phyloP scores from a whole-genome alignment of 1,284 basidiomycete genomes.

The Apiotrichum gracile region DNA sequence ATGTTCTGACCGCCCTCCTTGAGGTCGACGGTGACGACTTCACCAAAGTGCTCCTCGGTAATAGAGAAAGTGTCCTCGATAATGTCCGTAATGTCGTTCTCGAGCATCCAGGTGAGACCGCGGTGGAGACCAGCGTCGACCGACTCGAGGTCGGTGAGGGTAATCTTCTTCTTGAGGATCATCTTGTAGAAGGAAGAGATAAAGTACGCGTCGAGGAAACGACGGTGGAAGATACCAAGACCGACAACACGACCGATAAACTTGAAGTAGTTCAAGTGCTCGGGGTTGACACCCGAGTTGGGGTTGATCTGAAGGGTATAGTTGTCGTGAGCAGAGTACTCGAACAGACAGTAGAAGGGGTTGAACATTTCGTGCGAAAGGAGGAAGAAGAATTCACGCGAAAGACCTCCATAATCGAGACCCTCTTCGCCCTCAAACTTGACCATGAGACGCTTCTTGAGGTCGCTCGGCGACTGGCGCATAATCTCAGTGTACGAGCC shows the following conservation, averaged over 20 bases:
- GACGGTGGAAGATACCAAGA: conserved; percentile 94
- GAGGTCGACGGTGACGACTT: conserved; percentile 88
- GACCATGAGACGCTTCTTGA: conserved; percentile 96
- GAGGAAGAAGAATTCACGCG: conserved; percentile 99
- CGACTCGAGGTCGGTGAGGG: conserved; percentile 78
- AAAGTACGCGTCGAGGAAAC: conserved; percentile 98
- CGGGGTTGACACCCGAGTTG: conserved; percentile 94
- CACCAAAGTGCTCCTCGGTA: conserved; percentile 95
- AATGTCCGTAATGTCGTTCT: conserved; percentile 90
- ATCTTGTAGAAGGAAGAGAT: conserved; percentile 99
- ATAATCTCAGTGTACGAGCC: conserved; percentile 95
- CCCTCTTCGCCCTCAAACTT: conserved; percentile 99
- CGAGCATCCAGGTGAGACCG: conserved; percentile 96
- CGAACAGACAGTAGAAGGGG: conserved; percentile 98
- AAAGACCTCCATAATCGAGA: conserved; percentile 95
- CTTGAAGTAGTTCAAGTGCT: conserved; percentile 99
- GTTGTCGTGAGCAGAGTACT: conserved; percentile 98
- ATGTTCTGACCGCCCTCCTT: conserved; percentile 79
- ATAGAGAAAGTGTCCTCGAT: conserved; percentile 92
- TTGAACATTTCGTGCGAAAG: conserved; percentile 98
- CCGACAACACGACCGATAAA: conserved; percentile 94
- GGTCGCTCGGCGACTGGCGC: conserved; percentile 80
- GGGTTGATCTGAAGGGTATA: conserved; percentile 99
- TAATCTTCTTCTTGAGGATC: conserved; percentile 83
- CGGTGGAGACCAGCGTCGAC: conserved; percentile 87